Evolutionary conservation across 169 alveolate genomes (phyloP), one percentile per base, ranked within the genome.

Genomic region (Perkinsus olseni): DNA sequence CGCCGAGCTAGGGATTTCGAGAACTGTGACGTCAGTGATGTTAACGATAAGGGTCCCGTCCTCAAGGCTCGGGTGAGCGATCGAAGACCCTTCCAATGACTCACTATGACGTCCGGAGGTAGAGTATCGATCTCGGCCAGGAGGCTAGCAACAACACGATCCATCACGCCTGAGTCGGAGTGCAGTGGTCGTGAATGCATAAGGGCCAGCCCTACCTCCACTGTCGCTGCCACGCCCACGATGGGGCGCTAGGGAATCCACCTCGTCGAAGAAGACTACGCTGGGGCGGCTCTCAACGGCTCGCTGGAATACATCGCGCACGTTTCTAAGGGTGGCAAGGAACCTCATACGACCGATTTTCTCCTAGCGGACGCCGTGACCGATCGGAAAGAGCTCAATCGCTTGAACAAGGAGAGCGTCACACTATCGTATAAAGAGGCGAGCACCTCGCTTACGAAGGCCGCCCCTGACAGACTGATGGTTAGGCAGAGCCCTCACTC

Each of bases 221-320:
- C 98, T 96, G 94, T 97, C 98, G 40, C 96, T 92, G 37, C 97
- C 98, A n/a, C 97, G 97, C 11, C 99, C 99, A 39, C 99, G 96
- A 24, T 97, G 97, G 28, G 99, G 99, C 39, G 98, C 97, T 93
- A 96, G 93, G 3, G 97, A 95, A 92, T 96, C 98, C n/a, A 97
- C 93, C 95, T 97, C 98, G 95, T 97, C 98, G 94, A 97, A 96
- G 93, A 97, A 97, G 8, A 97, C 94, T 28, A 97, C 95, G 51
- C 97, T 95, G 28, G 98, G 97, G 21, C 95, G 92, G 92, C 96
- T 96, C 82, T 95, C 97, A 90, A 97, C 95, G 36, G 98, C 99
- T 92, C 95, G 82, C 31, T 62, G 82, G 82, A 62, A 62, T 4
- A 62, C 82, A 21, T 62, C 82, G 31, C 82, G 82, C 36, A 62